Base-by-base conservation (phyloP, 495 filamentous ascomycete species). In the Amphirosellinia nigrospora region DNA sequence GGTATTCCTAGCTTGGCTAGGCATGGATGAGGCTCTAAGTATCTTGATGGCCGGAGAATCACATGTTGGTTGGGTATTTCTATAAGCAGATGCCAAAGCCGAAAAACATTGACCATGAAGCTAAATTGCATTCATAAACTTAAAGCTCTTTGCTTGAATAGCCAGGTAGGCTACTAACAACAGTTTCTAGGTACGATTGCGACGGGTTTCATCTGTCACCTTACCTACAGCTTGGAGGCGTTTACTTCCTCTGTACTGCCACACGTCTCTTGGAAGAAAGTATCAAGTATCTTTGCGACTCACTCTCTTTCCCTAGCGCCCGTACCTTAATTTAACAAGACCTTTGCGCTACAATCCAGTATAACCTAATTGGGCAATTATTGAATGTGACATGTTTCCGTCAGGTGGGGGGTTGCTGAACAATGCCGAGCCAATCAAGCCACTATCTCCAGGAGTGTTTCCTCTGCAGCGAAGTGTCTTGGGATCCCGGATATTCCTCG, bases 361-460 rank as follows among this genome's bases (percentile, higher is more conserved):
- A n/a, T 46, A 46, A 32, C 15, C n/a, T 41, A 36, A 61, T 61
- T 41, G 36, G 36, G 10, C 36, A 61, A 61, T 60, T 28, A 21
- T 10, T 41, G 0, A 36, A 41, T 16, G 36, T 4, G 58, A 15
- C 58, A 28, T 15, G 36, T 21, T 28, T n/a, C 16, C 8, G 58
- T 28, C 21, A 21, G 36, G 28, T 15, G 36, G 13, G 36, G 26
- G 4, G 36, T 11, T 16, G 58, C 21, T n/a, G n/a, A 41, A 4
- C 58, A 39, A 61, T 61, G 58, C 38, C 58, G 21, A 26, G 34
- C 58, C 58, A 61, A 61, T 43, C 36, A 23, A 6, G n/a, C 0
- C 36, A 6, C 16, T 61, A 53, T 53, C 50, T 30, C 50, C 10
- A 53, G 4, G 7, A 1, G 30, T 9, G n/a, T 36, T 16, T 13